A percentile compares a stretch with the other conserved stretches of the same genome.
Evolutionary conservation across 176 grass and related monocot species (phyloP).

Genomic region (Hsuehochloa calcarea): DNA sequence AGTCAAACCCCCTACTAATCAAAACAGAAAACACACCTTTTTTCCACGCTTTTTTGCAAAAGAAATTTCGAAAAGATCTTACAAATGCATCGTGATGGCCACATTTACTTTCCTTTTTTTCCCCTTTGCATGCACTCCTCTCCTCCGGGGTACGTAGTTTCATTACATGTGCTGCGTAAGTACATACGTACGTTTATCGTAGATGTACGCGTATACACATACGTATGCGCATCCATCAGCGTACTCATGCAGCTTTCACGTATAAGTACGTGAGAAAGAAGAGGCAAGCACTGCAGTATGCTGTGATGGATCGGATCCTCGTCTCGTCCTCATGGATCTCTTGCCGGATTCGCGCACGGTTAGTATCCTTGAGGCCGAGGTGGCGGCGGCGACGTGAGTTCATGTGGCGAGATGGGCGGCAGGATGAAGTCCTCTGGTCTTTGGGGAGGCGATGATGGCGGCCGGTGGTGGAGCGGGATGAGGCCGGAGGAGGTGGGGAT

Average conservation of each 20-base stretch:
- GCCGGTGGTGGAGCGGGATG: not conserved
- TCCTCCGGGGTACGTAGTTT: not conserved
- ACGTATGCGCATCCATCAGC: not conserved
- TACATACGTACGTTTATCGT: not conserved
- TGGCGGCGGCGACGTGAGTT: conserved; percentile 34
- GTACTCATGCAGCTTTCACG: conserved; percentile 19
- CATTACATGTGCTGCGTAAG: not conserved
- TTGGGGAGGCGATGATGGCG: not conserved
- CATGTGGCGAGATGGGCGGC: conserved; percentile 23
- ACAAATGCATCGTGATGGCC: not conserved
- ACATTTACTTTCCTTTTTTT: not conserved
- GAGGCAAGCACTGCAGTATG: not conserved
- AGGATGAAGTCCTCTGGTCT: conserved; percentile 9
- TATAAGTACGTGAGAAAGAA: conserved; percentile 1
- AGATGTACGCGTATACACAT: not conserved
- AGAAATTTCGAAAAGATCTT: not conserved
- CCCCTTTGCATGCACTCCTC: not conserved
- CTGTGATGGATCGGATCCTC: not conserved
- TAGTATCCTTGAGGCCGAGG: conserved; percentile 57
- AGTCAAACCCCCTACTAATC: too few species aligned
- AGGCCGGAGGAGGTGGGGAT: not conserved
- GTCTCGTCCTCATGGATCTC: not conserved
- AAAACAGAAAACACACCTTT: not conserved
- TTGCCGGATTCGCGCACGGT: not conserved
- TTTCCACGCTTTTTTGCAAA: not conserved